Evolutionary conservation across 169 alveolate species (phyloP).

Genomic region (Eimeria sp.): DNA sequence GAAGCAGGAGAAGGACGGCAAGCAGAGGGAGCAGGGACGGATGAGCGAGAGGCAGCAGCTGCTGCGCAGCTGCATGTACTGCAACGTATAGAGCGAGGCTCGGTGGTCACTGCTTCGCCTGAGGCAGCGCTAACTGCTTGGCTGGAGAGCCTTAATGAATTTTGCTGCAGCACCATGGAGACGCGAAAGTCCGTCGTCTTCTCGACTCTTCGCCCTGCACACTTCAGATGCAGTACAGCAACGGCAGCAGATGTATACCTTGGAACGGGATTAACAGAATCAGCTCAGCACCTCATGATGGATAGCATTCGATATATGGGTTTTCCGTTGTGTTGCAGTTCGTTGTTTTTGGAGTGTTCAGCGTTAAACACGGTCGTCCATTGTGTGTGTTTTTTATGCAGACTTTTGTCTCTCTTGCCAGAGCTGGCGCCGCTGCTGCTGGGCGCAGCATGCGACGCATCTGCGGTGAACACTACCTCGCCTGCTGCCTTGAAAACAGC

Average conservation of each 20-base stretch:
- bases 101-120: slow-evolving; percentile 23
- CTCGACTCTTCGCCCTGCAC: background rate
- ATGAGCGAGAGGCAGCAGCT: background rate
- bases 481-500: slow-evolving; percentile 60
- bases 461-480: background rate
- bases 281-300: background rate
- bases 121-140: slow-evolving; percentile 51
- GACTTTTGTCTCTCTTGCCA: slow-evolving; percentile 36
- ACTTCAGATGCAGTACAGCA: background rate
- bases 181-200: background rate
- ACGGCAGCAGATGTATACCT: background rate
- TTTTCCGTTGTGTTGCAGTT: background rate
- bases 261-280: background rate
- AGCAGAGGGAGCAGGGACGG: background rate
- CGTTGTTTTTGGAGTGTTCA: background rate
- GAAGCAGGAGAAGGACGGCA: background rate
- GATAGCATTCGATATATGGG: background rate
- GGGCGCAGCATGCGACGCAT: slow-evolving; percentile 9
- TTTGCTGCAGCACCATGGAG: slow-evolving; percentile 20
- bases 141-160: slow-evolving; percentile 44
- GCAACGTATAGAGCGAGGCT: background rate
- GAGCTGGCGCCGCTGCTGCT: slow-evolving; percentile 60
- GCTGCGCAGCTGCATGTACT: slow-evolving; percentile 54
- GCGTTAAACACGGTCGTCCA: too few relatives aligned
- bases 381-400: background rate